A percentile compares a stretch with the other conserved stretches of the same genome.
phyloP scores from a whole-genome alignment of 2,329 filamentous ascomycete species.

The Ascochyta rabiei region DNA sequence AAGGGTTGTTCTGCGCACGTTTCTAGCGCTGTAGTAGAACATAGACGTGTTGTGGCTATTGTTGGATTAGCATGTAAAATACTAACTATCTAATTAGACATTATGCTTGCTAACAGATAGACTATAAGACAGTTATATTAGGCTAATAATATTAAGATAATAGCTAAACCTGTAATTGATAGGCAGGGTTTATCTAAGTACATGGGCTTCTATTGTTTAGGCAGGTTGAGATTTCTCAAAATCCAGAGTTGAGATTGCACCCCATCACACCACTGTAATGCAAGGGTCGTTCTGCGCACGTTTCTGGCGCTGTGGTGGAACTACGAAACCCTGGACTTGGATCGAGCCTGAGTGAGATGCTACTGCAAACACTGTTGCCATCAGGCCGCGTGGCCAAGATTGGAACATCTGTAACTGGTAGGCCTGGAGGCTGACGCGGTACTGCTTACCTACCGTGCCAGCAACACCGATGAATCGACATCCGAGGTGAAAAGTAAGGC shows the following conservation, averaged over 20 bases:
- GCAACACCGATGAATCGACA: slow-evolving; percentile 4
- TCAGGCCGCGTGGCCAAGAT: slow-evolving; percentile 6
- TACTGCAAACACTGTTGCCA: neutral
- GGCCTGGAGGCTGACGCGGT: slow-evolving; percentile 10
- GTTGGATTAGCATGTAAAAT: neutral
- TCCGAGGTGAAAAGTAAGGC: neutral
- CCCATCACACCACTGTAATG: too few relatives aligned
- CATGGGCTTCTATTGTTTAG: neutral
- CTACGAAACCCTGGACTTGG: neutral
- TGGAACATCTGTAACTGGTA: slow-evolving; percentile 1
- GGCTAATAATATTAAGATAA: too few relatives aligned
- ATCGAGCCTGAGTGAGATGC: neutral
- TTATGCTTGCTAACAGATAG: neutral
- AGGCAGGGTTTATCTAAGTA: neutral
- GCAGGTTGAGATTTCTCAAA: too few relatives aligned
- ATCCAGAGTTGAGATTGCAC: too few relatives aligned
- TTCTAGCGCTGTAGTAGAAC: too few relatives aligned
- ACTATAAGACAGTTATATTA: neutral
- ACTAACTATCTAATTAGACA: neutral
- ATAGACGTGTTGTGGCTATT: neutral
- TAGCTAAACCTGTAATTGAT: neutral
- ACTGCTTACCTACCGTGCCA: slow-evolving; percentile 9
- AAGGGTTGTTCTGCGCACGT: too few relatives aligned
- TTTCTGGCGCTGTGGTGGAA: neutral
- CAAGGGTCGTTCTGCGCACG: neutral